Conservation (phyloP, 108 stramenopile species). For the Craspedostauros australis region DNA sequence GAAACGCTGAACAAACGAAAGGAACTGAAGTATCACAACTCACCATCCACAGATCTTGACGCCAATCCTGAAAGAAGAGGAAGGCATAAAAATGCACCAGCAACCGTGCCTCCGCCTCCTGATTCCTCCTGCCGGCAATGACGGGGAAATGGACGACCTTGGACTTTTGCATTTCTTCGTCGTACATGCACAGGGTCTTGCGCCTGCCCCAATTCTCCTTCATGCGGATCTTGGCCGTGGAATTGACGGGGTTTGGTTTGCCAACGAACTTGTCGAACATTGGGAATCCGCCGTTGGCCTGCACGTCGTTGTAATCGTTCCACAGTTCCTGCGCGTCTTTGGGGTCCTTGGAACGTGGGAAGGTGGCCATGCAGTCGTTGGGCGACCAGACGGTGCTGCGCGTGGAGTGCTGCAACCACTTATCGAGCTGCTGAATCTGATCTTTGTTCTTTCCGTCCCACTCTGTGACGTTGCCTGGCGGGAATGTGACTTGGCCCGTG, state of each 20-base stretch:
- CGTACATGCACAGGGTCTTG: slow-evolving; percentile 66
- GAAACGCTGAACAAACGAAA: no score
- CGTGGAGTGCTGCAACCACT: slow-evolving; percentile 20
- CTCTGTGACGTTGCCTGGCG: slow-evolving; percentile 55
- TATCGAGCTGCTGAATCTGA: slow-evolving; percentile 20
- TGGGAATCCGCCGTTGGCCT: slow-evolving; percentile 18
- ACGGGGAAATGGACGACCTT: slow-evolving; percentile 73
- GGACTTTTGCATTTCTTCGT: slow-evolving; percentile 56
- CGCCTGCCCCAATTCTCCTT: slow-evolving; percentile 60
- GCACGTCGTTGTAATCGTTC: slow-evolving; percentile 16
- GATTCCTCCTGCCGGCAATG: slow-evolving; percentile 24
- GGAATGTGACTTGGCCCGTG: slow-evolving; percentile 40
- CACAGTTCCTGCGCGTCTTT: slow-evolving; percentile 46
- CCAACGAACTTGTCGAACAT: slow-evolving; percentile 22
- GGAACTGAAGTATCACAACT: no score
- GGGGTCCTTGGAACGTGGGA: slow-evolving; percentile 54
- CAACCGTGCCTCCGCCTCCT: slow-evolving; percentile 47
- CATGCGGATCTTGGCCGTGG: slow-evolving; percentile 55
- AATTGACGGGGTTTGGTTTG: slow-evolving; percentile 69
- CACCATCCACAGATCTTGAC: slow-evolving; percentile 58
- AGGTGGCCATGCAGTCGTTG: slow-evolving; percentile 63
- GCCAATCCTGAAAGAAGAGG: slow-evolving; percentile 88
- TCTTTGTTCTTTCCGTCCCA: slow-evolving; percentile 59
- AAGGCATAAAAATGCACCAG: slow-evolving; percentile 90
- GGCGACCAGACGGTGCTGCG: slow-evolving; percentile 58